These are phyloP conservation scores for Ceratobasidium sp. DNA, from an alignment of 1,284 basidiomycete genomes.

Conservation along the genomic window DNA sequence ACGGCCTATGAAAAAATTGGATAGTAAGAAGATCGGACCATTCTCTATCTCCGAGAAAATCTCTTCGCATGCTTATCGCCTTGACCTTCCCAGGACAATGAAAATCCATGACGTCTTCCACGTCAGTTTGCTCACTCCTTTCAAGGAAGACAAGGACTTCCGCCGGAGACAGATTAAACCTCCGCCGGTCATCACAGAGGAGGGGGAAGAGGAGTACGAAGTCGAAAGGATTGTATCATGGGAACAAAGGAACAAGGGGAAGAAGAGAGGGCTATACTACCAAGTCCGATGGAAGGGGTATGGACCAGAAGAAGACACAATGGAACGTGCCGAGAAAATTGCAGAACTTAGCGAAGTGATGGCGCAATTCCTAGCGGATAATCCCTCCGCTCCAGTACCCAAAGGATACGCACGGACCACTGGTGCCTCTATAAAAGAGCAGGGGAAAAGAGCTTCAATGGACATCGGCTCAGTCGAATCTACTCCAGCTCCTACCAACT, in stretches of 20 bases:
- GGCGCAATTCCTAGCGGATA: too few species aligned
- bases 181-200: not conserved
- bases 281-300: not conserved
- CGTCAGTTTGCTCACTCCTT: not conserved
- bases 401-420: too few species aligned
- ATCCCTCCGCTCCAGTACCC: too few species aligned
- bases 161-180: not conserved
- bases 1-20: conserved; percentile 49
- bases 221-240: not conserved
- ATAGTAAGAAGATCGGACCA: conserved; percentile 46
- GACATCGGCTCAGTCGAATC: too few species aligned
- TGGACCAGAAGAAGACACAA: not conserved
- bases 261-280: not conserved
- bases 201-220: conserved; percentile 7
- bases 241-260: not conserved
- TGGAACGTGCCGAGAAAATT: not conserved
- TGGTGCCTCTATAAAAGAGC: too few species aligned
- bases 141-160: conserved; percentile 11
- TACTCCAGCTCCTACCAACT: too few species aligned
- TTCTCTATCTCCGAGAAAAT: conserved; percentile 44
- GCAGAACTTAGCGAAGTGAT: not conserved
- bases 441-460: too few species aligned
- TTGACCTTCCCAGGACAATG: conserved; percentile 34
- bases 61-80: conserved; percentile 25
- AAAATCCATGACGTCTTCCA: conserved; percentile 42